Evolutionary conservation across 306 rosid species (phyloP), one percentile per base, ranked within the genome.

Genomic region (Begonia loranthoides): DNA sequence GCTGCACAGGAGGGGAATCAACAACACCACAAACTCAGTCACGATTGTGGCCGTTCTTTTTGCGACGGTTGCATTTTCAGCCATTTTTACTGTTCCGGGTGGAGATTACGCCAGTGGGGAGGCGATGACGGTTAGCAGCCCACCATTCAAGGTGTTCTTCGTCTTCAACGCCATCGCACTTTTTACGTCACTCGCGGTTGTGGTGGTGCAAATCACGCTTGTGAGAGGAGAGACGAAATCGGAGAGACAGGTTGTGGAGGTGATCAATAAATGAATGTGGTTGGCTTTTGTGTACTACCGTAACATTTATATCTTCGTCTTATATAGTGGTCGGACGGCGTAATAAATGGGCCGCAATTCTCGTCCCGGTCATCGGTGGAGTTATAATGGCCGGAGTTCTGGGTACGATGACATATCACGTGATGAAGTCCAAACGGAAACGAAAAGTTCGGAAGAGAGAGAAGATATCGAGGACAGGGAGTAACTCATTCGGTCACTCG

Each of bases 251-350:
- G 97, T 89, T 39, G 76, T 76, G 22, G 81, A 72, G 56, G 90
- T 89, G 68, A 82, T 89, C 60, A 89, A 89, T 45, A 89, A 89
- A 81, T 50, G 82, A 76, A 82, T 89, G 97, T 84, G 95, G 95
- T 59, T 89, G 58, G 97, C 97, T 60, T 75, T 93, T 33, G 79
- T 79, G 79, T 61, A 84, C 90, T 44, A 62, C 95, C 1, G 60
- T 84, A 54, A 78, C 97, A 1, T 89, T 79, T 65, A 55, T 76
- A 17, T 62, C 97, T 11, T 73, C 95, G 13, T 64, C 97, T 54
- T 84, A 81, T 59, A 89, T 84, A 54, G 82, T 84, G 4, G 73
- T 76, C 51, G 97, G 97, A 48, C 68, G 95, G 13, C 78, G 45
- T 49, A 75, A 77, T 56, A 0, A 2, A 38, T 84, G 97, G 95